Conservation (phyloP, 768 basidiomycete genomes). For the Boletales sp. region DNA sequence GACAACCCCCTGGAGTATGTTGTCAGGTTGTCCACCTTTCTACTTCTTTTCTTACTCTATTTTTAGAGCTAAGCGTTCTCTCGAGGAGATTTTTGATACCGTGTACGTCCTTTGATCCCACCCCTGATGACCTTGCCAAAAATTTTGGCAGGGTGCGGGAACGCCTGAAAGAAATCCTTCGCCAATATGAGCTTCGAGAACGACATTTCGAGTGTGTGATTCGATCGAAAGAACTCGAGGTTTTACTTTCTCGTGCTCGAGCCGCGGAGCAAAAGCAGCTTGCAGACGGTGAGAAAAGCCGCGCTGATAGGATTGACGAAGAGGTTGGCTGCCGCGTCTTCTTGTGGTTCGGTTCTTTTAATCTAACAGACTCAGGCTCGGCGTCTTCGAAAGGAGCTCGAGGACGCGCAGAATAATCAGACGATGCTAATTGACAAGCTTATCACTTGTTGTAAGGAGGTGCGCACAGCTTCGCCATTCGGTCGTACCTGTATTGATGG, state of each 20-base stretch:
- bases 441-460: conserved; percentile 85
- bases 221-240: conserved; percentile 88
- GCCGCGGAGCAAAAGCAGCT: conserved; percentile 85
- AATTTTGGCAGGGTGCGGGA: conserved; percentile 61
- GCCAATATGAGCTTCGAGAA: conserved; percentile 87
- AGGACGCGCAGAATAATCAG: conserved; percentile 76
- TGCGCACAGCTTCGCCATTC: conserved; percentile 33
- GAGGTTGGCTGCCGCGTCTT: conserved; percentile 50
- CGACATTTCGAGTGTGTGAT: conserved; percentile 91
- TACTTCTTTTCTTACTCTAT: neutral
- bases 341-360: neutral
- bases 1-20: conserved; percentile 72
- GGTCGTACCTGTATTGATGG: conserved; percentile 11
- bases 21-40: conserved; percentile 4
- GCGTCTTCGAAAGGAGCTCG: conserved; percentile 70
- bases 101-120: conserved; percentile 54
- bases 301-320: conserved; percentile 66
- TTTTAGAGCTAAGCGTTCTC: conserved; percentile 62
- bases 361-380: conserved; percentile 44
- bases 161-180: conserved; percentile 81
- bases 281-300: conserved; percentile 67
- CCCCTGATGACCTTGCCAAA: neutral
- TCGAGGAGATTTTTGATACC: conserved; percentile 82
- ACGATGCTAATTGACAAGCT: conserved; percentile 80
- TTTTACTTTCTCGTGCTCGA: conserved; percentile 80